A percentile compares a stretch with the other conserved stretches of the same genome.
Evolutionary conservation across 176 grass and related monocot genomes (phyloP).

Genomic region (Carex littledalei): DNA sequence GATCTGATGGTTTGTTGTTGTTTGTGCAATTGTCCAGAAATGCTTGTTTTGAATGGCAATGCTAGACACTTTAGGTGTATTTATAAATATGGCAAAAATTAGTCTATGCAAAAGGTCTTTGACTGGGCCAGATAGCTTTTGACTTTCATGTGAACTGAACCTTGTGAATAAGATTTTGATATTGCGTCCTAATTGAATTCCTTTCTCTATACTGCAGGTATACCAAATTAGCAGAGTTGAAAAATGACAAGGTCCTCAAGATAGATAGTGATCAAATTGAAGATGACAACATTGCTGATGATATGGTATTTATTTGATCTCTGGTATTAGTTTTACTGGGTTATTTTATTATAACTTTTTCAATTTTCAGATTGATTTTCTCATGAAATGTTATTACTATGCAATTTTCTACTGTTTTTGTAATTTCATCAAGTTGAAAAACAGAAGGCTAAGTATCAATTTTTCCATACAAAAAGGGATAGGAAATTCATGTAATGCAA

Average conservation of each 20-base stretch:
- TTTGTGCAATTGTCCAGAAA: background rate
- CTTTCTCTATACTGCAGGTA: conserved; percentile 49
- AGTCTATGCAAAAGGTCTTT: background rate
- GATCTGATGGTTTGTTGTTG: background rate
- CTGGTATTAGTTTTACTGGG: background rate
- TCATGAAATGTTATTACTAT: background rate
- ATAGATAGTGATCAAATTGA: conserved; percentile 58
- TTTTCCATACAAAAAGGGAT: background rate
- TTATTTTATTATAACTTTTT: background rate
- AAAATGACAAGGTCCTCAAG: conserved; percentile 76
- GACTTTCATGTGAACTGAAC: background rate
- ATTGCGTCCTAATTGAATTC: background rate
- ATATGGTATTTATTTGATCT: conserved; percentile 53
- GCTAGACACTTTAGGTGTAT: background rate
- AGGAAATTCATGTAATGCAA: background rate
- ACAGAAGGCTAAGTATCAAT: background rate
- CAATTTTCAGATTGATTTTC: background rate
- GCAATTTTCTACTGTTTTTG: background rate
- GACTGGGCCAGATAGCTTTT: background rate
- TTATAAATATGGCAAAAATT: background rate
- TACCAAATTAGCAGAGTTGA: conserved; percentile 94
- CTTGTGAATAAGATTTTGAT: background rate
- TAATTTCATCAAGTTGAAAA: background rate
- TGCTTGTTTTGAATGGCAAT: background rate
- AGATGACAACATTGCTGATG: conserved; percentile 68